phyloP scores from a whole-genome alignment of 2,329 filamentous ascomycete genomes.

The Diaporthe sp. region DNA sequence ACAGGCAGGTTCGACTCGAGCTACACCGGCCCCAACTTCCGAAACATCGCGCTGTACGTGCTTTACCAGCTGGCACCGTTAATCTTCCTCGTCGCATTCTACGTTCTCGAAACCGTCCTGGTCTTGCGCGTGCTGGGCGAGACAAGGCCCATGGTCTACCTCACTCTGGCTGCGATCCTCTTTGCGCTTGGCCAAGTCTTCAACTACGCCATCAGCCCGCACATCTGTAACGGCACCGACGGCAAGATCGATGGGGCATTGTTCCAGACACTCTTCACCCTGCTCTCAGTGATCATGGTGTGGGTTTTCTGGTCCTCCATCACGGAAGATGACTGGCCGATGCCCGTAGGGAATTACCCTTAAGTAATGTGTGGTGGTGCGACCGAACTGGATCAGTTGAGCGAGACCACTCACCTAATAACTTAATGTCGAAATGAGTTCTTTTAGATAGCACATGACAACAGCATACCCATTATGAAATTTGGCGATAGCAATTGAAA shows the following conservation, averaged over 20 bases:
- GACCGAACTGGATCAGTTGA: not conserved
- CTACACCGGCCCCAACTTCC: conserved; percentile 66
- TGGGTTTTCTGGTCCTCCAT: conserved; percentile 99
- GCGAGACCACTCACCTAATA: conserved; percentile 7
- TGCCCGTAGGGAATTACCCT: conserved; percentile 55
- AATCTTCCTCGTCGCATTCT: conserved; percentile 90
- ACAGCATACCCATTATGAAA: conserved; percentile 21
- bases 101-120: conserved; percentile 84
- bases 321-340: conserved; percentile 97
- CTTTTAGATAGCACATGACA: conserved; percentile 22
- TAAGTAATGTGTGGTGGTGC: conserved; percentile 32
- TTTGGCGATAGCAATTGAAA: conserved; percentile 3
- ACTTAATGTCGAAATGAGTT: conserved; percentile 28
- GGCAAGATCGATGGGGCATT: conserved; percentile 93
- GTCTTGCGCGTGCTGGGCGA: conserved; percentile 91
- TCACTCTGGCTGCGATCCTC: conserved; percentile 78
- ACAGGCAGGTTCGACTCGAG: conserved; percentile 81
- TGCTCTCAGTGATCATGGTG: conserved; percentile 83
- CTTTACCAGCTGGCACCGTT: conserved; percentile 92
- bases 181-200: conserved; percentile 96
- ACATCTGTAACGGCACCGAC: conserved; percentile 86
- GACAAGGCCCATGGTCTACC: conserved; percentile 91
- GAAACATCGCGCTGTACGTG: conserved; percentile 89
- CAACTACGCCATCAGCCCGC: conserved; percentile 91
- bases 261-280: conserved; percentile 93